Percentiles rank a stretch among this genome's conserved stretches.
Conservation (phyloP, 2,329 filamentous ascomycete genomes). For the Cadophora sp. region DNA sequence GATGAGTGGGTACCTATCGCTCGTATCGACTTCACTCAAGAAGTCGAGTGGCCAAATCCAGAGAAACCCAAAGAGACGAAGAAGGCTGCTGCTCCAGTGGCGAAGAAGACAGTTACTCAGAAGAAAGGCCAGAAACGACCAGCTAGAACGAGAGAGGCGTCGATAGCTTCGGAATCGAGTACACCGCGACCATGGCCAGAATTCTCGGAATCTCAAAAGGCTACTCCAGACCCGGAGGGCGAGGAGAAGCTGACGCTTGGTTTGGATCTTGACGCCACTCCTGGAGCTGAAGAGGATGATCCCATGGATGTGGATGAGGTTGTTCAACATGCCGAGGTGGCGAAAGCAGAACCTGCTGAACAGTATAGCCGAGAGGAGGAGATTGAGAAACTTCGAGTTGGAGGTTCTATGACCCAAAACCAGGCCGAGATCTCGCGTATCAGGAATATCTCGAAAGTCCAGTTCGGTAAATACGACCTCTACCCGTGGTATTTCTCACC, state of each 20-base stretch:
- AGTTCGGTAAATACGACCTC: conserved; percentile 90
- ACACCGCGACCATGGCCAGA: conserved; percentile 44
- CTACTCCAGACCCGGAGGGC: conserved; percentile 40
- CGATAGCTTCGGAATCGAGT: conserved; percentile 43
- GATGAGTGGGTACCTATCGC: conserved; percentile 84
- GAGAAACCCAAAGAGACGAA: conserved; percentile 80
- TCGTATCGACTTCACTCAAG: conserved; percentile 84
- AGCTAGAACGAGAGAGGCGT: conserved; percentile 43
- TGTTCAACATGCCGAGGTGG: conserved; percentile 42
- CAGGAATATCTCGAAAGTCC: conserved; percentile 90
- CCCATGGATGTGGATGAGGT: conserved; percentile 62
- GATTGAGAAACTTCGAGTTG: conserved; percentile 93
- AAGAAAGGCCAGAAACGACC: conserved; percentile 52
- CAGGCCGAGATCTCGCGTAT: conserved; percentile 96
- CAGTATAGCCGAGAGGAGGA: conserved; percentile 83
- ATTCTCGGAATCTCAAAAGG: conserved; percentile 41
- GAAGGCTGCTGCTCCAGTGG: conserved; percentile 60
- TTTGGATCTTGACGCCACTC: conserved; percentile 43
- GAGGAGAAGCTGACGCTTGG: conserved; percentile 39
- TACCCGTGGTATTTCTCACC: conserved; percentile 99
- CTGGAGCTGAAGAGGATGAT: conserved; percentile 47
- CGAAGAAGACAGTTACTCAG: conserved; percentile 46
- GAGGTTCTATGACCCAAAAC: conserved; percentile 98
- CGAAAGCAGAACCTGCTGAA: conserved; percentile 46
- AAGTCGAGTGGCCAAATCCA: conserved; percentile 95